A percentile compares a stretch with the other conserved stretches of the same genome.
These are phyloP conservation scores for Graphilbum sp. DNA, from an alignment of 2,329 filamentous ascomycete species.

Conservation along the genomic window DNA sequence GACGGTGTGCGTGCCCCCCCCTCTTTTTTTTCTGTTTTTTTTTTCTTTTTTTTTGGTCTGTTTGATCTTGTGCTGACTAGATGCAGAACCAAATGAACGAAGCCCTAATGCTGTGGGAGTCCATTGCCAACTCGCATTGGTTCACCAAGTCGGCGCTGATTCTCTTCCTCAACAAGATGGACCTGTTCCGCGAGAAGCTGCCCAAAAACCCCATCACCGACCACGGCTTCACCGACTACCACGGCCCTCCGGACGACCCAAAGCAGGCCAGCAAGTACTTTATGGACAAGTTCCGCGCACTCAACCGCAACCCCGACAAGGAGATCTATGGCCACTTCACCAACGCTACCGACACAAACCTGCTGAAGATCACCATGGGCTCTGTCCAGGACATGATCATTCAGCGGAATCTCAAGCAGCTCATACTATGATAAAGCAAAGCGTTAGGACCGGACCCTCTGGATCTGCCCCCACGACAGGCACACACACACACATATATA, in stretches of 20 bases:
- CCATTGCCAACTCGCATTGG: constrained; percentile 74
- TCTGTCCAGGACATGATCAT: constrained; percentile 82
- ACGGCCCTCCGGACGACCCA: constrained; percentile 52
- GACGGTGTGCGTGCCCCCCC: constrained; percentile 70
- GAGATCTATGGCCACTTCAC: constrained; percentile 48
- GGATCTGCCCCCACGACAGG: too few species aligned
- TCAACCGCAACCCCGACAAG: constrained; percentile 53
- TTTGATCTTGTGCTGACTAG: constrained; percentile 9
- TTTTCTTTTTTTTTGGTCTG: background rate
- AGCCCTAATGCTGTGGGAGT: constrained; percentile 74
- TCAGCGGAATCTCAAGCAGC: constrained; percentile 64
- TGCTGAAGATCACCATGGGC: constrained; percentile 74
- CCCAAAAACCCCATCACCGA: constrained; percentile 52
- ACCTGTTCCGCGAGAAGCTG: constrained; percentile 68
- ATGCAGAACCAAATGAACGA: constrained; percentile 79
- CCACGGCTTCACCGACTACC: constrained; percentile 65
- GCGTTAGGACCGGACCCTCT: background rate
- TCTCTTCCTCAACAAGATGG: constrained; percentile 78
- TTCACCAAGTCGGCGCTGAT: constrained; percentile 70
- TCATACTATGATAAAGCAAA: constrained; percentile 42
- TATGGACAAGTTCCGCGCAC: constrained; percentile 60
- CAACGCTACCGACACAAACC: constrained; percentile 50
- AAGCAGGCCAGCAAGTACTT: constrained; percentile 68
- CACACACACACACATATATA: too few species aligned
- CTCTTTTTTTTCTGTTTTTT: too few species aligned